Evolutionary conservation across 768 basidiomycete species (phyloP).

Genomic region (Amanita rimosa): DNA sequence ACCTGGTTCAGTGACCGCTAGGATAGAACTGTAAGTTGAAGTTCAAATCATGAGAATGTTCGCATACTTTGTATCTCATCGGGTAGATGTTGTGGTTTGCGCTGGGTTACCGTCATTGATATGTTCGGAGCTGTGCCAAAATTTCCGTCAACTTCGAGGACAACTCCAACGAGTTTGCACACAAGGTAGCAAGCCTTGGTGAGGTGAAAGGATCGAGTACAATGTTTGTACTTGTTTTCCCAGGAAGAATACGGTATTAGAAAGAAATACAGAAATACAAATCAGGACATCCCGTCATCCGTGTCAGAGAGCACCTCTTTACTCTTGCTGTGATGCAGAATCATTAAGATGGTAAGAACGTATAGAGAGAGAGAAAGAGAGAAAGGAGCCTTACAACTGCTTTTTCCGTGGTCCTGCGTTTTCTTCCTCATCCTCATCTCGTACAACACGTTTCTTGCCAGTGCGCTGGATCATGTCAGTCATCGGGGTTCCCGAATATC

Average conservation of each 20-base stretch:
- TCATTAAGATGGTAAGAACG: conserved; percentile 6
- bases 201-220: too few relatives aligned
- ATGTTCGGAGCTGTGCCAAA: too few relatives aligned
- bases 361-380: too few relatives aligned
- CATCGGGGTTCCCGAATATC: neutral
- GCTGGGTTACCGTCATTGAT: conserved; percentile 44
- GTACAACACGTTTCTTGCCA: conserved; percentile 64
- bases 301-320: conserved; percentile 83
- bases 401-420: conserved; percentile 58
- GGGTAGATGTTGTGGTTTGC: conserved; percentile 42
- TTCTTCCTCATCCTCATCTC: conserved; percentile 72
- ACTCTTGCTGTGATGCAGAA: conserved; percentile 53
- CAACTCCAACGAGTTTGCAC: too few relatives aligned
- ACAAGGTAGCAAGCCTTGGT: too few relatives aligned
- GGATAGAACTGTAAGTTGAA: conserved; percentile 5
- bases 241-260: too few relatives aligned
- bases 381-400: conserved; percentile 43
- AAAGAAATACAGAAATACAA: too few relatives aligned
- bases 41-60: neutral
- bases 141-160: too few relatives aligned
- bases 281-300: conserved; percentile 73
- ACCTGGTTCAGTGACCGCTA: conserved; percentile 74
- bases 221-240: too few relatives aligned
- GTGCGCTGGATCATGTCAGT: conserved; percentile 21
- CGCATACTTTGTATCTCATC: conserved; percentile 45